Evolutionary conservation across 1,284 basidiomycete genomes (phyloP).

Genomic region (Entoloma clypeatum): DNA sequence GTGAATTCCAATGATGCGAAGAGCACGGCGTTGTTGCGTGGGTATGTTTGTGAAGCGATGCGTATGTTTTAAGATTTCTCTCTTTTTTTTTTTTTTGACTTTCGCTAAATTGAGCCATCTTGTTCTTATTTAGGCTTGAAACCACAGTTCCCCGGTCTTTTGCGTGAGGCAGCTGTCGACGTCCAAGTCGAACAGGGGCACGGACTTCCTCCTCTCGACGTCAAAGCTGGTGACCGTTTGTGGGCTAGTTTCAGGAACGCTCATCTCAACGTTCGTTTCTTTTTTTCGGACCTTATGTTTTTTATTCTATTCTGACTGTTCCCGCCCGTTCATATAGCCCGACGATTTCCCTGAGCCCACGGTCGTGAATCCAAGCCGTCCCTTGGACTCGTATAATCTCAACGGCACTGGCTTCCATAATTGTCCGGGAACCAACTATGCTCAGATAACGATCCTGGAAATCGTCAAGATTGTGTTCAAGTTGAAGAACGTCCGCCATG

Average conservation of each 20-base stretch:
- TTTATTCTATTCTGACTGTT: background rate
- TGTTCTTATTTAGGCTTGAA: conserved; percentile 40
- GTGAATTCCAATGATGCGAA: conserved; percentile 31
- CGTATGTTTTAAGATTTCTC: conserved; percentile 29
- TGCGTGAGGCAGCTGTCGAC: conserved; percentile 37
- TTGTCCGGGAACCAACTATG: conserved; percentile 38
- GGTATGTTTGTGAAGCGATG: conserved; percentile 54
- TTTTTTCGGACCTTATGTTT: background rate
- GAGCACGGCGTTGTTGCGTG: conserved; percentile 37
- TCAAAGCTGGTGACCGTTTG: conserved; percentile 43
- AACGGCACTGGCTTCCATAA: conserved; percentile 45
- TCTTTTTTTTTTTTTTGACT: background rate
- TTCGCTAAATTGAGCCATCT: conserved; percentile 2
- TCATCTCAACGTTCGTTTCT: conserved; percentile 41
- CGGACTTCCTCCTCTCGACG: conserved; percentile 32
- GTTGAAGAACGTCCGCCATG: conserved; percentile 43
- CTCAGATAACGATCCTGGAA: conserved; percentile 39
- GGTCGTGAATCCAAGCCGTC: conserved; percentile 38
- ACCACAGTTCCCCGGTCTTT: conserved; percentile 43
- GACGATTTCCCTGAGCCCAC: conserved; percentile 43
- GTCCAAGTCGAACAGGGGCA: conserved; percentile 37
- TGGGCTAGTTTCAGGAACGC: conserved; percentile 48
- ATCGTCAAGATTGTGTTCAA: conserved; percentile 44
- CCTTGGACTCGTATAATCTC: conserved; percentile 34
- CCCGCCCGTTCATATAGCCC: conserved; percentile 26